Evolutionary conservation across 1,284 basidiomycete genomes (phyloP).

Genomic region (Marasmius tenuissimus): DNA sequence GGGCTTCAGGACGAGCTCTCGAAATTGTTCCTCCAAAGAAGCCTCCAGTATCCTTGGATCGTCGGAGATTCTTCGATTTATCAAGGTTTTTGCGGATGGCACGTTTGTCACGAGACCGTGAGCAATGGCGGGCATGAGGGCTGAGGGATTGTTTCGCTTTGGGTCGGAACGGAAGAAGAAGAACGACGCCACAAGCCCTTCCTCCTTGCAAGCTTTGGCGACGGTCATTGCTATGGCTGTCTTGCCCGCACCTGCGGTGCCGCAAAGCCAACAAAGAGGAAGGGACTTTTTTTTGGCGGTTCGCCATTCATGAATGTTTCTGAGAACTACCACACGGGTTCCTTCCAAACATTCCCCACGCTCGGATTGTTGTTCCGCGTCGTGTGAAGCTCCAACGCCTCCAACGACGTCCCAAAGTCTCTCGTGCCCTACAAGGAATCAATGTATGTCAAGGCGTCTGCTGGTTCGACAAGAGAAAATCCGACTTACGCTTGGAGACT

Average conservation of each 20-base stretch:
- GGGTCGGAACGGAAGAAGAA: slow-evolving; percentile 17
- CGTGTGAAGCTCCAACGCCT: background rate
- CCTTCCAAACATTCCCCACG: slow-evolving; percentile 10
- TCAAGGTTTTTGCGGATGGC: background rate
- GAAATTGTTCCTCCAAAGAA: slow-evolving; percentile 1
- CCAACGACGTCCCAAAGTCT: background rate
- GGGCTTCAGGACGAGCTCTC: background rate
- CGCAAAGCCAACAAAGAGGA: slow-evolving; percentile 16
- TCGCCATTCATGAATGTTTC: slow-evolving; percentile 12
- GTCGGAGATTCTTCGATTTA: background rate
- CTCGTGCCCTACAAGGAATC: background rate
- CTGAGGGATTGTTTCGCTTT: background rate
- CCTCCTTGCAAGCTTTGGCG: slow-evolving; percentile 6
- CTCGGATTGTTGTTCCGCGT: background rate
- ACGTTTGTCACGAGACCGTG: background rate
- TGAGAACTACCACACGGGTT: slow-evolving; percentile 15
- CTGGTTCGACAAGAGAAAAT: too few species aligned
- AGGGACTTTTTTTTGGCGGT: background rate
- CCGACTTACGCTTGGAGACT: too few species aligned
- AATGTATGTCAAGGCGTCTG: too few species aligned
- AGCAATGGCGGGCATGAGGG: slow-evolving; percentile 1
- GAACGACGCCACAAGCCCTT: slow-evolving; percentile 9
- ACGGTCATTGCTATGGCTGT: slow-evolving; percentile 19
- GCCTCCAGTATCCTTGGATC: background rate
- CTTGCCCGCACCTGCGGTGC: slow-evolving; percentile 18